Evolutionary conservation across 164 flowering plant species (phyloP).

Genomic region (Santalum album): DNA sequence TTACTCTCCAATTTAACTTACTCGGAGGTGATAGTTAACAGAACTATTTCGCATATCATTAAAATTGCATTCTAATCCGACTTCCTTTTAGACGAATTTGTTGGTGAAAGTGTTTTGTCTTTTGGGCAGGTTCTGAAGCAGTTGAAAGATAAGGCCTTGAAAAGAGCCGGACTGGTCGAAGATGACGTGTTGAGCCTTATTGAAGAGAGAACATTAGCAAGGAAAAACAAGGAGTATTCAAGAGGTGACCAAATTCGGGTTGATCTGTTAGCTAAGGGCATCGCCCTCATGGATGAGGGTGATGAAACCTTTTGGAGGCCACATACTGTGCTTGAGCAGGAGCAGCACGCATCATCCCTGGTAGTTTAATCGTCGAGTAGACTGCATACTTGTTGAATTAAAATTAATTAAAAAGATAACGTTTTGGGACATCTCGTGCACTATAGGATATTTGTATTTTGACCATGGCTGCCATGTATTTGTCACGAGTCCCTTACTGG

Average conservation of each 20-base stretch:
- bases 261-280: slow-evolving; percentile 51
- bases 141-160: slow-evolving; percentile 65
- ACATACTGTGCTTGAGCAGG: slow-evolving; percentile 6
- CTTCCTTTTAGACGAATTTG: too few species aligned
- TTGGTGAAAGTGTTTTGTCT: not conserved
- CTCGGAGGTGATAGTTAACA: slow-evolving; percentile 44
- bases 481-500: too few species aligned
- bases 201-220: slow-evolving; percentile 57
- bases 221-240: slow-evolving; percentile 52
- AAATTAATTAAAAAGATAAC: not conserved
- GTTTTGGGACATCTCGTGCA: too few species aligned
- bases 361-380: too few species aligned
- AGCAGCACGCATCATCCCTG: slow-evolving; percentile 15
- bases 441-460: too few species aligned
- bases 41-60: not conserved
- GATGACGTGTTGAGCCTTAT: slow-evolving; percentile 40
- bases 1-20: slow-evolving; percentile 37
- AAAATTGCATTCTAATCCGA: too few species aligned
- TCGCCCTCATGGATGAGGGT: slow-evolving; percentile 72
- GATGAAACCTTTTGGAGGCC: slow-evolving; percentile 78
- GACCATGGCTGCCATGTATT: too few species aligned
- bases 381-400: not conserved
- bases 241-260: slow-evolving; percentile 62
- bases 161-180: slow-evolving; percentile 65
- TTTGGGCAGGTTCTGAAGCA: slow-evolving; percentile 60